phyloP scores from a whole-genome alignment of 805 yeast genomes.

The Komagataella phaffii region DNA sequence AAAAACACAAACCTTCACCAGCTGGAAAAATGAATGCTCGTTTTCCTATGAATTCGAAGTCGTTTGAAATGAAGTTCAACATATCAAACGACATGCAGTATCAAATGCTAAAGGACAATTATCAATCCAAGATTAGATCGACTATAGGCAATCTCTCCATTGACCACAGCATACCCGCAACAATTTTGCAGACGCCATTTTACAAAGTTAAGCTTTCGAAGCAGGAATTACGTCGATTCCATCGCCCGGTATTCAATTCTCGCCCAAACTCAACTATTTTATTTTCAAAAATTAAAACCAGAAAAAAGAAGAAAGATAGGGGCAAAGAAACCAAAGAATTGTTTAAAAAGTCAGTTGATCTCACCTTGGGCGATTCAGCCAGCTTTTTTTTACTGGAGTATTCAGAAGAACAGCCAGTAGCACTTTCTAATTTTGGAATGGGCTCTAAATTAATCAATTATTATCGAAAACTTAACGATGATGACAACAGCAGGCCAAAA shows the following conservation, averaged over 20 bases:
- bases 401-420: conserved; percentile 77
- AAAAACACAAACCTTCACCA: conserved; percentile 8
- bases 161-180: conserved; percentile 85
- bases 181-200: conserved; percentile 78
- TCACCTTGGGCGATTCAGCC: conserved; percentile 76
- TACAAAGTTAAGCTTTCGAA: conserved; percentile 67
- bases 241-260: conserved; percentile 61
- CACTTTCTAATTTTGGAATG: conserved; percentile 87
- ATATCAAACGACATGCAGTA: conserved; percentile 84
- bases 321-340: conserved; percentile 72
- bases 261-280: conserved; percentile 68
- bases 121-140: conserved; percentile 83
- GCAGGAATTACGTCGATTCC: conserved; percentile 62
- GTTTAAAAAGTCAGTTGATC: conserved; percentile 56
- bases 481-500: conserved; percentile 80
- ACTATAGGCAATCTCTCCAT: conserved; percentile 83
- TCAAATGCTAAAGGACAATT: conserved; percentile 69
- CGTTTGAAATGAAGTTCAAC: conserved; percentile 51
- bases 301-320: conserved; percentile 83
- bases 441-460: conserved; percentile 87
- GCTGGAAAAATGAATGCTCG: conserved; percentile 15
- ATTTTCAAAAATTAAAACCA: conserved; percentile 58
- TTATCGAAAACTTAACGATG: conserved; percentile 71
- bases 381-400: conserved; percentile 73
- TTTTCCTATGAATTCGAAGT: conserved; percentile 41